Conservation (phyloP, 257 asterid species). For the Primulina huaijiensis region DNA sequence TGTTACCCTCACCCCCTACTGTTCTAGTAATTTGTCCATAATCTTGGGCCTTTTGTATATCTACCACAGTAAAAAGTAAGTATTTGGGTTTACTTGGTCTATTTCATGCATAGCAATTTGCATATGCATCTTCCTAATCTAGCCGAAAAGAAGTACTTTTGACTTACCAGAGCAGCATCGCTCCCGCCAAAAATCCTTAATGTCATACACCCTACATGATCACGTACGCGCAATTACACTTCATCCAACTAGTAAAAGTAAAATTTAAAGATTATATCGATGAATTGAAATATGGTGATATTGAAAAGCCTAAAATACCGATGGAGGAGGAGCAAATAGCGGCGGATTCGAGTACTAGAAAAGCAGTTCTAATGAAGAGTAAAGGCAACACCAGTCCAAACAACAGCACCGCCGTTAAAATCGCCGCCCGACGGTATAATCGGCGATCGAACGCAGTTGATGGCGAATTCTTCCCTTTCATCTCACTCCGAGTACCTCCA, state of each 20-base stretch:
- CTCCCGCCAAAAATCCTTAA: conserved; percentile 83
- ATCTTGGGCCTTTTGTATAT: too few relatives aligned
- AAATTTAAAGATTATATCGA: conserved; percentile 9
- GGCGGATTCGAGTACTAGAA: conserved; percentile 65
- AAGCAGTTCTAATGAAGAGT: conserved; percentile 54
- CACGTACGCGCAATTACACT: conserved; percentile 11
- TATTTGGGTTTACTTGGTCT: too few relatives aligned
- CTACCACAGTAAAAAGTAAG: too few relatives aligned
- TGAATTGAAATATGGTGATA: neutral
- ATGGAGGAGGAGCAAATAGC: conserved; percentile 62
- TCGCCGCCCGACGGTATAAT: conserved; percentile 41
- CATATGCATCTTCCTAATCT: neutral
- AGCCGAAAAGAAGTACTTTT: neutral
- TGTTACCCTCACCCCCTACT: neutral
- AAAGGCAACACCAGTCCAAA: conserved; percentile 54
- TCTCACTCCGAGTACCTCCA: conserved; percentile 28
- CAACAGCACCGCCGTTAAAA: conserved; percentile 47
- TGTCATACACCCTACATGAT: conserved; percentile 54
- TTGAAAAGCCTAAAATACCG: conserved; percentile 30
- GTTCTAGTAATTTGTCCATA: neutral
- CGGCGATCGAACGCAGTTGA: conserved; percentile 38
- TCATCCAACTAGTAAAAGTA: conserved; percentile 1
- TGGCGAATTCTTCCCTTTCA: conserved; percentile 44
- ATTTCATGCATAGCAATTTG: too few relatives aligned
- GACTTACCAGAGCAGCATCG: conserved; percentile 56